Conservation (phyloP, 768 basidiomycete genomes). For the Kwoniella shandongensis region DNA sequence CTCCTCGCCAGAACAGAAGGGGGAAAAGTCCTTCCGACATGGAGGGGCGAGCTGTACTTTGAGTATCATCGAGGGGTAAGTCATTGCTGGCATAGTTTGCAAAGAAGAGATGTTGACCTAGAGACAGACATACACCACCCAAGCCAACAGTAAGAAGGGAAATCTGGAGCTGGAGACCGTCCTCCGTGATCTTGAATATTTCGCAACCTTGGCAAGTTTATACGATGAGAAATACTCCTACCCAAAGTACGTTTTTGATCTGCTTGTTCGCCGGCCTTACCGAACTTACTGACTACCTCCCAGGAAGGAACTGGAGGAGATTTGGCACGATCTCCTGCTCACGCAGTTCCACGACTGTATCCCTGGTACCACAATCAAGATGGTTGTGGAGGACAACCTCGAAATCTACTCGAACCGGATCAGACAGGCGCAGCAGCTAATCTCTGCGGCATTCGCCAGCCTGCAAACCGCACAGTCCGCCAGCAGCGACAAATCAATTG, state of each 20-base stretch:
- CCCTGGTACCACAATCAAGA: slow-evolving; percentile 64
- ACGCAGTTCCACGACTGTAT: slow-evolving; percentile 63
- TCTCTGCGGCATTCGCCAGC: slow-evolving; percentile 1
- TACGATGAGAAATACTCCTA: slow-evolving; percentile 62
- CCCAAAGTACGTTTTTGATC: slow-evolving; percentile 61
- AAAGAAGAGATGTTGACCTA: background rate
- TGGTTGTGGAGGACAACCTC: slow-evolving; percentile 90
- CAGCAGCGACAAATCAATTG: too few species aligned
- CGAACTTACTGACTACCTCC: background rate
- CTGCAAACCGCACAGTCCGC: background rate
- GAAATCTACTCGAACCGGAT: slow-evolving; percentile 15
- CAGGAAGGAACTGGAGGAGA: slow-evolving; percentile 63
- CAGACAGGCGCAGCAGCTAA: slow-evolving; percentile 4
- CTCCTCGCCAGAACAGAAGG: slow-evolving; percentile 62
- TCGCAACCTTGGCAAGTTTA: slow-evolving; percentile 75
- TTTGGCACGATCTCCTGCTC: slow-evolving; percentile 80
- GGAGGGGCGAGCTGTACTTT: slow-evolving; percentile 84
- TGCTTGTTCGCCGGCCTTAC: background rate
- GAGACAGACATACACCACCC: slow-evolving; percentile 75
- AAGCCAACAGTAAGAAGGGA: slow-evolving; percentile 92
- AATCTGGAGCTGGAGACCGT: slow-evolving; percentile 90
- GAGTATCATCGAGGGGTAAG: slow-evolving; percentile 61
- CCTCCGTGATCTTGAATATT: slow-evolving; percentile 76
- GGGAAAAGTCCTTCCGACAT: slow-evolving; percentile 78
- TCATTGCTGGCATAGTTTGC: background rate